Evolutionary conservation across 495 filamentous ascomycete genomes (phyloP).

Genomic region (Penicillium cinerascens): DNA sequence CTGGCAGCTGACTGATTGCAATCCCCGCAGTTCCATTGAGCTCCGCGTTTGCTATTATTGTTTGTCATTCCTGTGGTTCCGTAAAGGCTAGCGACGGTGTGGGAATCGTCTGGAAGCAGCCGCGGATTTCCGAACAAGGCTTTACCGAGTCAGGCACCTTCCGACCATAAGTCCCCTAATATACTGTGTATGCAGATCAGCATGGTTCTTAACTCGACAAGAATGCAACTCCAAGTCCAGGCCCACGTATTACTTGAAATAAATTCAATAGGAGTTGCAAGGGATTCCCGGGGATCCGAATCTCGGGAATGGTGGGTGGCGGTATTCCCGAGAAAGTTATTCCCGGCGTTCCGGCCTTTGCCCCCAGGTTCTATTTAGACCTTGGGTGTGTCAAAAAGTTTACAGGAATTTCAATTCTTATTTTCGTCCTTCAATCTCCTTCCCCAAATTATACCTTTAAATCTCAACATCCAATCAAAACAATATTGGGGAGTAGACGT

Average conservation of each 20-base stretch:
- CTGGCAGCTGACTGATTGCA: not conserved
- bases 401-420: conserved; percentile 1
- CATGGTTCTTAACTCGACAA: not conserved
- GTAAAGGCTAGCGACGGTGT: not conserved
- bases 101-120: not conserved
- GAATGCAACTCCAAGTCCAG: not conserved
- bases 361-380: conserved; percentile 16
- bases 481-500: not conserved
- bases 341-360: conserved; percentile 19
- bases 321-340: conserved; percentile 17
- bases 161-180: not conserved
- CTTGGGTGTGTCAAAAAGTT: conserved; percentile 13
- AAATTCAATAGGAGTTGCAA: conserved; percentile 7
- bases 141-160: not conserved
- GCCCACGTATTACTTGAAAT: conserved; percentile 19
- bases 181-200: too few species aligned
- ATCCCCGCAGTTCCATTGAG: not conserved
- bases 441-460: not conserved
- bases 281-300: conserved; percentile 14
- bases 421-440: not conserved
- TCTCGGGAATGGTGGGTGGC: conserved; percentile 23
- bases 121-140: not conserved
- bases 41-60: not conserved
- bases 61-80: conserved; percentile 1
- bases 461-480: not conserved